These are phyloP conservation scores for Asclepias syriaca DNA, from an alignment of 257 asterid species.

Conservation along the genomic window DNA sequence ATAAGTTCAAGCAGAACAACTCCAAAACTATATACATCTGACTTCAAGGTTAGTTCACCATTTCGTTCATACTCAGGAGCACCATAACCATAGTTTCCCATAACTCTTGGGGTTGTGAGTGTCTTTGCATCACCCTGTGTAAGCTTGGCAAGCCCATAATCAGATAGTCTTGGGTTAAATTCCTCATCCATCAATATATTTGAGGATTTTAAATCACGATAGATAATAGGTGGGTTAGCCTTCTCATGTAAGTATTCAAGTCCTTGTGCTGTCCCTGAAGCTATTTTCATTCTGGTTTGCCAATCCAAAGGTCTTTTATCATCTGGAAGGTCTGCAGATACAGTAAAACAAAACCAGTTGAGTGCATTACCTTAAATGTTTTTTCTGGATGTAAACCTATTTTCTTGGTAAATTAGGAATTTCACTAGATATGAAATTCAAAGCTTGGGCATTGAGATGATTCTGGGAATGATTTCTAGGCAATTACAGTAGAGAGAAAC, in stretches of 20 bases:
- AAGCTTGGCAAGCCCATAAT: constrained; percentile 78
- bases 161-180: constrained; percentile 58
- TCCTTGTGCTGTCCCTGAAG: constrained; percentile 69
- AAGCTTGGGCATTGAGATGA: not conserved
- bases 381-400: not conserved
- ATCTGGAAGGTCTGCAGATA: constrained; percentile 36
- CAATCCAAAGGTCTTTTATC: constrained; percentile 53
- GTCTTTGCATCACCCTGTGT: constrained; percentile 49
- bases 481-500: not conserved
- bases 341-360: not conserved
- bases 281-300: constrained; percentile 73
- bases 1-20: constrained; percentile 71
- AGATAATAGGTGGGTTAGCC: constrained; percentile 73
- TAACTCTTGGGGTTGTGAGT: constrained; percentile 47
- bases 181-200: constrained; percentile 56
- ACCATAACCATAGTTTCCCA: constrained; percentile 62
- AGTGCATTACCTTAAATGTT: not conserved
- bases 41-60: constrained; percentile 59
- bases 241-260: constrained; percentile 76
- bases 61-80: constrained; percentile 79
- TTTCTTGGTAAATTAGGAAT: not conserved
- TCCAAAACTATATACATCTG: constrained; percentile 84
- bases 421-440: not conserved
- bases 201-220: constrained; percentile 65
- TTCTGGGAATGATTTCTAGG: not conserved